Conservation (phyloP, 495 filamentous ascomycete species). For the Hypoxylon crocopeplum region DNA sequence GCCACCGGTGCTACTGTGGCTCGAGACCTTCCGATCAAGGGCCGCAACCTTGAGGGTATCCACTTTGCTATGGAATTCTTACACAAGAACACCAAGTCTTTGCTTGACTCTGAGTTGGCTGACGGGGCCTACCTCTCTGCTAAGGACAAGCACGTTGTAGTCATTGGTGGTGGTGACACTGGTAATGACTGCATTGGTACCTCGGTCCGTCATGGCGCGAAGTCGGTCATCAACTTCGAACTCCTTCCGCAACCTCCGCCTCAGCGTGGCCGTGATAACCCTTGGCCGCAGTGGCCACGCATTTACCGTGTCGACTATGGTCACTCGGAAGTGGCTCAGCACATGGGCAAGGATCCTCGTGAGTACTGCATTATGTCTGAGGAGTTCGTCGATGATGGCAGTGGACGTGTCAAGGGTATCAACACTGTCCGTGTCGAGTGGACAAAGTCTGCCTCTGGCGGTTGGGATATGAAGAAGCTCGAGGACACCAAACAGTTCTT, state of each 20-base stretch:
- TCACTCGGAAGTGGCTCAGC: conserved; percentile 94
- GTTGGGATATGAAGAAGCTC: conserved; percentile 99
- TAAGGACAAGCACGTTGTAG: conserved; percentile 95
- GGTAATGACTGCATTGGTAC: conserved; percentile 99
- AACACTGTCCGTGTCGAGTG: conserved; percentile 98
- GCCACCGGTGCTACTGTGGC: conserved; percentile 98
- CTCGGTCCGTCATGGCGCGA: conserved; percentile 95
- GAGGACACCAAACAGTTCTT: conserved; percentile 97
- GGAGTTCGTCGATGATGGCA: conserved; percentile 94
- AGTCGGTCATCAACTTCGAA: conserved; percentile 97
- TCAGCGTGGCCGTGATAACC: conserved; percentile 95
- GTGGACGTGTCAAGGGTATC: conserved; percentile 91
- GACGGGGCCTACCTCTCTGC: conserved; percentile 94
- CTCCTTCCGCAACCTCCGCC: conserved; percentile 92
- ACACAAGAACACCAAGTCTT: conserved; percentile 97
- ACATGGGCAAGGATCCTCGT: conserved; percentile 96
- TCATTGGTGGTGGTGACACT: conserved; percentile 98
- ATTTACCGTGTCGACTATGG: conserved; percentile 99
- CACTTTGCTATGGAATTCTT: conserved; percentile 99
- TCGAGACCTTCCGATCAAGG: conserved; percentile 91
- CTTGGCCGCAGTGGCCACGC: conserved; percentile 99
- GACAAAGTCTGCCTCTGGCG: conserved; percentile 87
- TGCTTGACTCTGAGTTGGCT: conserved; percentile 88
- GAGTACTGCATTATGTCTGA: conserved; percentile 99
- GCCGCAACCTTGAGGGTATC: conserved; percentile 89